Evolutionary conservation across 2,329 filamentous ascomycete species (phyloP).

Genomic region (Calcarisporium arbuscula): DNA sequence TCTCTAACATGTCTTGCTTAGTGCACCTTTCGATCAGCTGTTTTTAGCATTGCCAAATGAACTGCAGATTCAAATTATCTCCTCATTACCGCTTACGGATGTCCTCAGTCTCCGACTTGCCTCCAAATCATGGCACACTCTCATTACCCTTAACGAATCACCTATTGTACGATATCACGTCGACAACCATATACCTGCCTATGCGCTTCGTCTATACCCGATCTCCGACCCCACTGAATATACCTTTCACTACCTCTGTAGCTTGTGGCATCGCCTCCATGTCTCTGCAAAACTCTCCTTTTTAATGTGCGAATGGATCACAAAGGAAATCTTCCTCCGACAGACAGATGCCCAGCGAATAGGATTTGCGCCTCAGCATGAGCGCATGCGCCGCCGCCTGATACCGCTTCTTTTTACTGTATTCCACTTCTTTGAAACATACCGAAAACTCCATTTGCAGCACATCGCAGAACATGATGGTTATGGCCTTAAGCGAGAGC

Average conservation of each 20-base stretch:
- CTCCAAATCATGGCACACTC: conserved; percentile 52
- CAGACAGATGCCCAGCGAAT: conserved; percentile 46
- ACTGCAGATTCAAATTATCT: conserved; percentile 56
- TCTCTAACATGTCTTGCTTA: conserved; percentile 12
- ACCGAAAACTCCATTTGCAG: conserved; percentile 51
- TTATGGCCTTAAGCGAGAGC: conserved; percentile 42
- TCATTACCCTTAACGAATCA: conserved; percentile 54
- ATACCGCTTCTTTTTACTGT: conserved; percentile 59
- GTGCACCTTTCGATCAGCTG: conserved; percentile 47
- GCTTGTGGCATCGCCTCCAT: conserved; percentile 60
- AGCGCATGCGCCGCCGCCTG: conserved; percentile 58
- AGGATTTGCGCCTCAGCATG: conserved; percentile 55
- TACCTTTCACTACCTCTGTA: conserved; percentile 56
- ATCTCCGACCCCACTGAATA: conserved; percentile 38
- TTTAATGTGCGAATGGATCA: conserved; percentile 58
- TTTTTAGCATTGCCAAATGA: conserved; percentile 55
- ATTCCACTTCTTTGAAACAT: conserved; percentile 63
- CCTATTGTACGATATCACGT: conserved; percentile 57
- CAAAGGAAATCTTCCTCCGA: conserved; percentile 58
- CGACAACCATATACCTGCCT: conserved; percentile 52
- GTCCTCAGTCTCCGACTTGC: conserved; percentile 52
- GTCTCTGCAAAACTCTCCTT: conserved; percentile 57
- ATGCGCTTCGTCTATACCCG: conserved; percentile 55
- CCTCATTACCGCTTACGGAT: conserved; percentile 52
- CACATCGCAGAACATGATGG: conserved; percentile 47